These are phyloP conservation scores for Blastomyces silverae DNA, from an alignment of 2,329 filamentous ascomycete species.

Conservation along the genomic window DNA sequence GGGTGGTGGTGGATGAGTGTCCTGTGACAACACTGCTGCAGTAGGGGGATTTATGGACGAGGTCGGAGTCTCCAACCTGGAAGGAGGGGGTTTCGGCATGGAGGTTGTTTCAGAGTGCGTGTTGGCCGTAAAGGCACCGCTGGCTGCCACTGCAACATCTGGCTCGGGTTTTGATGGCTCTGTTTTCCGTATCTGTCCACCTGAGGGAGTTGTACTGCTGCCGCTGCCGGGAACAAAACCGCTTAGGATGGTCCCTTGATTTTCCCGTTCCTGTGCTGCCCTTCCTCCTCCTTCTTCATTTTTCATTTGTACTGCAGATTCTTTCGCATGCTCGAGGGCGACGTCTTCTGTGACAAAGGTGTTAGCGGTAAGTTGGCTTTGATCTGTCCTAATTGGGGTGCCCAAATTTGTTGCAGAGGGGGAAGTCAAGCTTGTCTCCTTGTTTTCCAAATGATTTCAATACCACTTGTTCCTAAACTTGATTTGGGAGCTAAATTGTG, in stretches of 20 bases:
- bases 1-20: neutral
- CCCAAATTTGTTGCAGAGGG: neutral
- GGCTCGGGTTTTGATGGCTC: neutral
- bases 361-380: neutral
- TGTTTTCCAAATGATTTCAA: neutral
- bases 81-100: neutral
- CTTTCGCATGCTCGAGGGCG: slow-evolving; percentile 10
- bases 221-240: neutral
- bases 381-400: slow-evolving; percentile 24
- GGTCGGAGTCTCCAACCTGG: neutral
- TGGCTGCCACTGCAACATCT: neutral
- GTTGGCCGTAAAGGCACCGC: neutral
- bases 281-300: neutral
- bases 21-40: neutral
- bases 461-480: neutral
- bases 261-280: neutral
- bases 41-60: neutral
- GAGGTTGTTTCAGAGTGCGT: neutral
- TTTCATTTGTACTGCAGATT: neutral
- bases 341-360: slow-evolving; percentile 3
- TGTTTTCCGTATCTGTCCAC: neutral
- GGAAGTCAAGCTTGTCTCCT: neutral
- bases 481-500: neutral
- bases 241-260: neutral
- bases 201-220: slow-evolving; percentile 10